Evolutionary conservation across 2,329 filamentous ascomycete genomes (phyloP), one percentile per base, ranked within the genome.

Genomic region (Trichophyton verrucosum): DNA sequence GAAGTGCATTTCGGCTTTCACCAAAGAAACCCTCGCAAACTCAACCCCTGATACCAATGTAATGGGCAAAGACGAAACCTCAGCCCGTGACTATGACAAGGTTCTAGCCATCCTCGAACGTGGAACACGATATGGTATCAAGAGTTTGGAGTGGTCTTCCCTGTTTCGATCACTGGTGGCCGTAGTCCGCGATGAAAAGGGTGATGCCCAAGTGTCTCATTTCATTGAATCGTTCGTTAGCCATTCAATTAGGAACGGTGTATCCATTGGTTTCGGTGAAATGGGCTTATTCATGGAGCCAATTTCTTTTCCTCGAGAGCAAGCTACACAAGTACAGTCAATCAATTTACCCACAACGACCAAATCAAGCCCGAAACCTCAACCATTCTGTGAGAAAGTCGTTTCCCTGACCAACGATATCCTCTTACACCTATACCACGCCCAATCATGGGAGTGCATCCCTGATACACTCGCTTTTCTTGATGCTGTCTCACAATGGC

Each of bases 171-270:
- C 77, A 0, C 74, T 89, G 7, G 75, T 81, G 2, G 73, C 78
- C 7, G 81, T 82, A 59, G 81, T 86, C 5, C 80, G 77, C 17
- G 75, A 79, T 11, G 84, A 89, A 64, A 81, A 82, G 59, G 88
- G 89, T 2, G 84, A 89, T 63, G 86, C 84, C 4, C 79, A 86
- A 46, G 82, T 85, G 3, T 77, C 88, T 57, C 81, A 82, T 24
- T 78, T 90, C 1, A 77, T 91, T 44, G 89, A 95, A 63, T 87
- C 86, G 1, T 68, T 94, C 2, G 82, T 88, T 0, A 85, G 82
- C 65, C 68, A 72, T 1, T 65, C 87, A 3, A 66, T 77, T 42
- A 59, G 61, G 36, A 71, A 69, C 56, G 62, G 61, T 46, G 57
- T 53, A 5, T 3, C 33, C 1, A 55, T 59, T 11, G 56, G 38